Percentiles rank a stretch among this genome's conserved stretches.
phyloP scores from a whole-genome alignment of 2,329 filamentous ascomycete genomes.

The Scedosporium apiospermum region DNA sequence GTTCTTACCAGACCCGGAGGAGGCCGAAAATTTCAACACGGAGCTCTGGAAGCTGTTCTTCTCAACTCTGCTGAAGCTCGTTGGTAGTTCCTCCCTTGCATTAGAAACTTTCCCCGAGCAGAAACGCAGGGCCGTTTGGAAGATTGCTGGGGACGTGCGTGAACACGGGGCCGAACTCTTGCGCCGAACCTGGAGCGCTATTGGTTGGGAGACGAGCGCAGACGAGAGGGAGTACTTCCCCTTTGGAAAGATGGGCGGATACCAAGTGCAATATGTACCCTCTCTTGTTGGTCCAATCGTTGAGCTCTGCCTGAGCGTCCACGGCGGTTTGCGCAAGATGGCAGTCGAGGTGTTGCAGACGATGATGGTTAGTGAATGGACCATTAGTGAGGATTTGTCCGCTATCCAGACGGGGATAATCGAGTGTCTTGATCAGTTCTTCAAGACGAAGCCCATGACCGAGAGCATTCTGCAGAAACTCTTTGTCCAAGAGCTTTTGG shows the following conservation, averaged over 20 bases:
- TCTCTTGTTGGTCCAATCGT: constrained; percentile 85
- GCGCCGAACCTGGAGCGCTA: constrained; percentile 81
- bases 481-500: constrained; percentile 78
- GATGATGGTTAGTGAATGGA: constrained; percentile 99
- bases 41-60: constrained; percentile 94
- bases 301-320: constrained; percentile 88
- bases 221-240: constrained; percentile 75
- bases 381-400: constrained; percentile 81
- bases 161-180: constrained; percentile 84
- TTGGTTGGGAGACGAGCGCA: constrained; percentile 83
- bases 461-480: constrained; percentile 88
- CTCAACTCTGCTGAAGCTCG: constrained; percentile 75
- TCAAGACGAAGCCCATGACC: constrained; percentile 79
- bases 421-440: constrained; percentile 80
- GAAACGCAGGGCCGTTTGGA: constrained; percentile 94
- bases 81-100: constrained; percentile 79
- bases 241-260: constrained; percentile 79
- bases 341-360: constrained; percentile 90
- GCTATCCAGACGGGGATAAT: constrained; percentile 95
- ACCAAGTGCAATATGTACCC: constrained; percentile 97
- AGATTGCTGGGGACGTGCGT: constrained; percentile 92
- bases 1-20: constrained; percentile 80
- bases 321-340: constrained; percentile 80
- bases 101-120: constrained; percentile 96
- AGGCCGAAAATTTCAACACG: constrained; percentile 85